phyloP scores from a whole-genome alignment of 306 rosid species.

The Cotoneaster glaucophyllus region DNA sequence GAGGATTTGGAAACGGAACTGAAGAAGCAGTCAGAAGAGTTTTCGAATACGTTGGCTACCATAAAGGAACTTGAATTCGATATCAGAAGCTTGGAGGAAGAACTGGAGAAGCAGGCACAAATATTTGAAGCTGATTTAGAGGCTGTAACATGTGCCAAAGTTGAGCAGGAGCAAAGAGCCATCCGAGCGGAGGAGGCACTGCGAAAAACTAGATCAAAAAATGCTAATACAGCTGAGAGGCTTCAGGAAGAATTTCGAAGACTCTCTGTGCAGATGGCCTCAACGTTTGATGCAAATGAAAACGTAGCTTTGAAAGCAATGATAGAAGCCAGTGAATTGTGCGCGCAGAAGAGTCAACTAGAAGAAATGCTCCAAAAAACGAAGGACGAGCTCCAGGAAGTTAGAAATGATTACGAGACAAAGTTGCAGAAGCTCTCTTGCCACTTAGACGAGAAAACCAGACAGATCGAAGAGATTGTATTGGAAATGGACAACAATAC shows the following conservation, averaged over 20 bases:
- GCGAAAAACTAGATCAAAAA: constrained; percentile 59
- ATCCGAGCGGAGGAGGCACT: constrained; percentile 80
- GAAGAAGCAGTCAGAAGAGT: constrained; percentile 59
- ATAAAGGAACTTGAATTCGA: constrained; percentile 59
- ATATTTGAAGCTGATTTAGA: constrained; percentile 75
- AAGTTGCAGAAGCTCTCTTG: constrained; percentile 45
- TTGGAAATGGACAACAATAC: constrained; percentile 58
- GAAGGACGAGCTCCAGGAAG: constrained; percentile 51
- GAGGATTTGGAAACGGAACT: constrained; percentile 62
- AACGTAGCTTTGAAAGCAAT: constrained; percentile 71
- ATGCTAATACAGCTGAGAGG: constrained; percentile 74
- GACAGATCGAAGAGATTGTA: constrained; percentile 43
- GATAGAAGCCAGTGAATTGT: constrained; percentile 63
- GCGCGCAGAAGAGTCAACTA: constrained; percentile 43
- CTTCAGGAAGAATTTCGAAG: constrained; percentile 83
- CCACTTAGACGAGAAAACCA: constrained; percentile 41
- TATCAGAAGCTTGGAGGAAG: constrained; percentile 60
- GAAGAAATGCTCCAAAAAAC: constrained; percentile 52
- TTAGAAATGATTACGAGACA: constrained; percentile 36
- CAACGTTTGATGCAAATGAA: constrained; percentile 82
- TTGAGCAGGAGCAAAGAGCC: constrained; percentile 90
- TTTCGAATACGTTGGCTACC: constrained; percentile 58
- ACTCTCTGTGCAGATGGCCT: constrained; percentile 73
- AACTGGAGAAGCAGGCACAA: constrained; percentile 60
- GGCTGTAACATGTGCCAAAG: constrained; percentile 49